These are phyloP conservation scores for Populus alba DNA, from an alignment of 345 rosid genomes.

Conservation along the genomic window DNA sequence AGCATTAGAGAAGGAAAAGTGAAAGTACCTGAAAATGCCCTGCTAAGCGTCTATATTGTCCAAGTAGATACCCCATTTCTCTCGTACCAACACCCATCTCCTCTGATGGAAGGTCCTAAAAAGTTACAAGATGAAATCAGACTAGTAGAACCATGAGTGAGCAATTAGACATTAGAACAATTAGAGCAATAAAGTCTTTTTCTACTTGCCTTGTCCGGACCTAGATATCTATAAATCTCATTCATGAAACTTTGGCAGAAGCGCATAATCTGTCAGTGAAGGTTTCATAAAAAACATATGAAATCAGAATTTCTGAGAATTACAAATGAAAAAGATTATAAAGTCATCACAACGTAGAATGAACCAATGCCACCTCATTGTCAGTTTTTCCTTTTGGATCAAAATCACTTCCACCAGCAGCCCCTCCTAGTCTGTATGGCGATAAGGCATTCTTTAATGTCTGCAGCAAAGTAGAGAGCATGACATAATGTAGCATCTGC, in stretches of 20 bases:
- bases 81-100: slow-evolving; percentile 98
- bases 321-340: slow-evolving; percentile 1
- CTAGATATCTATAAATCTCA: slow-evolving; percentile 86
- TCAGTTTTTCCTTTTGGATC: slow-evolving; percentile 99
- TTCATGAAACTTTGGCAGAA: slow-evolving; percentile 99
- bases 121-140: slow-evolving; percentile 11
- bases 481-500: neutral
- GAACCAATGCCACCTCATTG: slow-evolving; percentile 59
- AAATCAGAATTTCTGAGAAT: slow-evolving; percentile 27
- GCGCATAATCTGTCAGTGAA: slow-evolving; percentile 77
- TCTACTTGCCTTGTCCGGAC: slow-evolving; percentile 78
- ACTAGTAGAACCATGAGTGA: neutral
- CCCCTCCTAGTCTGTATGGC: slow-evolving; percentile 97
- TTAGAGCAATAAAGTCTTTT: neutral
- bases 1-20: neutral
- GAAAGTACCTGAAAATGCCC: slow-evolving; percentile 89
- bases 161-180: slow-evolving; percentile 11
- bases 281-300: slow-evolving; percentile 26
- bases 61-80: slow-evolving; percentile 97
- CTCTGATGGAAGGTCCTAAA: slow-evolving; percentile 94
- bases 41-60: slow-evolving; percentile 92
- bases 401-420: slow-evolving; percentile 99
- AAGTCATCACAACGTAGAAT: slow-evolving; percentile 10
- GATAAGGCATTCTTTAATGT: slow-evolving; percentile 93
- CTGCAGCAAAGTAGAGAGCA: slow-evolving; percentile 33